Evolutionary conservation across 106 monocot genomes (phyloP).

Genomic region (Cymbidium sinense): DNA sequence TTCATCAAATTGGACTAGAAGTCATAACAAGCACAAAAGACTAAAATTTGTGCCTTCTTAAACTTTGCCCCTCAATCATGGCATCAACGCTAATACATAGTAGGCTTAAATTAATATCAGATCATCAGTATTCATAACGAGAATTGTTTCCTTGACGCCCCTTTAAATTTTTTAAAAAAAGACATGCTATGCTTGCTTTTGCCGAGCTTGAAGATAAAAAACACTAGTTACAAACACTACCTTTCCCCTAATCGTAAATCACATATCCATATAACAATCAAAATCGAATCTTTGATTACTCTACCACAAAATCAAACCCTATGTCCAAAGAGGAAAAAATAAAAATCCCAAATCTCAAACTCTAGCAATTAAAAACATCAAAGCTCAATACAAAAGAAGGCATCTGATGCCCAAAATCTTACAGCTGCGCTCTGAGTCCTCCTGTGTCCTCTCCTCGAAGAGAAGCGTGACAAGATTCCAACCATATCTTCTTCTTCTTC

Average conservation of each 20-base stretch:
- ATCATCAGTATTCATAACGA: background rate
- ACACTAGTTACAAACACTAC: too few relatives aligned
- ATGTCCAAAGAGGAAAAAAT: background rate
- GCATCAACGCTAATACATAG: background rate
- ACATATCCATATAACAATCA: too few relatives aligned
- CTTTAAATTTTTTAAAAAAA: too few relatives aligned
- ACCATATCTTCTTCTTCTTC: background rate
- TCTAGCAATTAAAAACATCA: background rate
- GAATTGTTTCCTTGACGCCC: background rate
- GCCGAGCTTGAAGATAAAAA: too few relatives aligned
- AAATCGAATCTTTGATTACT: background rate
- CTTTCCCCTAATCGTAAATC: too few relatives aligned
- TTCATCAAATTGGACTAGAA: background rate
- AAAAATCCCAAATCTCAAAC: background rate
- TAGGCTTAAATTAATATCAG: background rate
- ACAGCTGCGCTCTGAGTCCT: conserved; percentile 15
- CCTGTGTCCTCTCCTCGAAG: conserved; percentile 11
- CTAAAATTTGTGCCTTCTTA: background rate
- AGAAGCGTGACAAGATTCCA: conserved; percentile 17
- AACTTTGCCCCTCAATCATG: background rate
- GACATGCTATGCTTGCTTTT: background rate
- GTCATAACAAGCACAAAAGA: background rate
- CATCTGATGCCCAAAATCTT: conserved; percentile 7
- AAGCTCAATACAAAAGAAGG: background rate
- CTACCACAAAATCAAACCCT: background rate